Conservation (phyloP, 331 rosid genomes). For the Rhamnella rubrinervis region DNA sequence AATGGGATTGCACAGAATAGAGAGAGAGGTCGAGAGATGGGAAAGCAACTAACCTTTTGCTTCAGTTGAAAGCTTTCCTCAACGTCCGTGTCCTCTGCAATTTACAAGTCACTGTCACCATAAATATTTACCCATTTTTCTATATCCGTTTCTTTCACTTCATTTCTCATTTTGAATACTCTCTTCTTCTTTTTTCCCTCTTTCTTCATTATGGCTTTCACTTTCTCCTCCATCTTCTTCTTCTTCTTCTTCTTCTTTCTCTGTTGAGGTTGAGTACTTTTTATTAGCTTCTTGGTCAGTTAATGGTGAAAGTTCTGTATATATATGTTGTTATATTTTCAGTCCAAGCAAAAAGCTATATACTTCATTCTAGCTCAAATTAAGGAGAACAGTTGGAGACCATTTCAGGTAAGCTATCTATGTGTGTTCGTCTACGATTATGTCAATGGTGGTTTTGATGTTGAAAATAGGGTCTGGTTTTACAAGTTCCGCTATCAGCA, state of each 20-base stretch:
- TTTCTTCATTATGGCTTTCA: constrained; percentile 7
- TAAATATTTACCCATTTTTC: constrained; percentile 26
- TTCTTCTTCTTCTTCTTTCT: constrained; percentile 14
- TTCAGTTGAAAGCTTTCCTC: constrained; percentile 47
- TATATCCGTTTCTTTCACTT: constrained; percentile 13
- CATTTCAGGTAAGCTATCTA: too few relatives aligned
- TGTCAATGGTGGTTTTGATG: too few relatives aligned
- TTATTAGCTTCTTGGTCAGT: background rate
- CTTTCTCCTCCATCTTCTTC: background rate
- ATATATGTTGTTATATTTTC: too few relatives aligned
- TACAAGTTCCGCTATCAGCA: background rate
- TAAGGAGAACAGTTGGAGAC: too few relatives aligned
- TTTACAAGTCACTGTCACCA: constrained; percentile 43
- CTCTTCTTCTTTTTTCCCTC: background rate
- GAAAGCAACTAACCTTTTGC: constrained; percentile 37
- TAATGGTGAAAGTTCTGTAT: background rate
- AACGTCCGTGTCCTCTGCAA: constrained; percentile 27
- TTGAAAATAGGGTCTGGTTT: too few relatives aligned
- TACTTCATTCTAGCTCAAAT: too few relatives aligned
- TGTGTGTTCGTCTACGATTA: too few relatives aligned
- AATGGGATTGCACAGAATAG: background rate
- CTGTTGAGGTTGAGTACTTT: background rate
- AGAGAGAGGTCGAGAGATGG: background rate
- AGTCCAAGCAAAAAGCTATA: background rate
- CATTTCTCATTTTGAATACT: constrained; percentile 2